Conservation (phyloP, 495 filamentous ascomycete species). For the Aspergillus bertholletiae region DNA sequence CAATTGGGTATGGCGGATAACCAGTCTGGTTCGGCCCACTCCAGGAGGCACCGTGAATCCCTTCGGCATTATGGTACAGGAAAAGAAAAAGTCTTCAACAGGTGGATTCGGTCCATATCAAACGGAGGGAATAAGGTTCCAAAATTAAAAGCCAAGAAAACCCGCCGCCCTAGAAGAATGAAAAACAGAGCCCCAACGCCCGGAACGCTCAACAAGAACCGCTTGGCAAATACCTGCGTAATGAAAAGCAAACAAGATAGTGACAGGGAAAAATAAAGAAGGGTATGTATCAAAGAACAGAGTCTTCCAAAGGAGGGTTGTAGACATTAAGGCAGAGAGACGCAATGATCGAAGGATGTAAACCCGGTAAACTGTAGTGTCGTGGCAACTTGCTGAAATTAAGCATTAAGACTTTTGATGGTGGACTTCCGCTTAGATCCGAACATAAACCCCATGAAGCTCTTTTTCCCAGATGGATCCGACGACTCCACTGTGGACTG, state of each 20-base stretch:
- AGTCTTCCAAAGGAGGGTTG: too few species aligned
- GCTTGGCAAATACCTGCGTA: background rate
- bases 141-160: background rate
- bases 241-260: background rate
- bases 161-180: background rate
- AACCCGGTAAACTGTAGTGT: background rate
- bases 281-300: background rate
- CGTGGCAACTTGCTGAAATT: slow-evolving; percentile 7
- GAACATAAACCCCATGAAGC: slow-evolving; percentile 37
- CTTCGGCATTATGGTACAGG: background rate
- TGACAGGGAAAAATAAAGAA: background rate
- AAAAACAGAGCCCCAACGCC: background rate
- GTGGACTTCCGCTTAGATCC: slow-evolving; percentile 26
- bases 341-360: slow-evolving; percentile 1
- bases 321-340: background rate
- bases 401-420: slow-evolving; percentile 23
- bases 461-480: slow-evolving; percentile 19
- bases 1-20: background rate
- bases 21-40: background rate
- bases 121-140: background rate
- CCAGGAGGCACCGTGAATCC: background rate
- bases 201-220: background rate
- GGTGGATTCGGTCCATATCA: background rate
- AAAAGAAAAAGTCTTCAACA: background rate
- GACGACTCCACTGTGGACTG: slow-evolving; percentile 7